Conservation (phyloP, 345 rosid species). For the Raphanus raphanistrum region DNA sequence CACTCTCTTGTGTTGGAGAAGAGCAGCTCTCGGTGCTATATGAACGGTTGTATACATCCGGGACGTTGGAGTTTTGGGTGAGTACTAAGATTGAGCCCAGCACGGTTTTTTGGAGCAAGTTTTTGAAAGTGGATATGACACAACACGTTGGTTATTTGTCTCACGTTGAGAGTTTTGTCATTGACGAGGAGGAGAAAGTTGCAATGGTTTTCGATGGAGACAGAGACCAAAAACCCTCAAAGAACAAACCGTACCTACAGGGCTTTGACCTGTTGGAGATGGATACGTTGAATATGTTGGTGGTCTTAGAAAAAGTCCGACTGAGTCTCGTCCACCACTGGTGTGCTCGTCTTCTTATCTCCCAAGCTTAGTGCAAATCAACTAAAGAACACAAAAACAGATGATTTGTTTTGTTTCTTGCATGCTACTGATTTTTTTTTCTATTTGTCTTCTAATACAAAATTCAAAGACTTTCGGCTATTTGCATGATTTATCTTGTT, state of each 20-base stretch:
- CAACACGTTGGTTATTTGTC: neutral
- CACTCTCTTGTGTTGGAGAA: neutral
- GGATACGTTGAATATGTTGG: neutral
- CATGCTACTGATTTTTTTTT: neutral
- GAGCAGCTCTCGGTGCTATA: neutral
- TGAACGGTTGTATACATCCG: neutral
- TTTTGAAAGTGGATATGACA: neutral
- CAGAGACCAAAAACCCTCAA: neutral
- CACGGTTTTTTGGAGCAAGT: neutral
- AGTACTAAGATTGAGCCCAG: neutral
- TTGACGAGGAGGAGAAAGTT: neutral
- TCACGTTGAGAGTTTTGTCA: neutral
- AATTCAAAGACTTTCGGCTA: neutral
- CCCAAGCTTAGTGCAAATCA: neutral
- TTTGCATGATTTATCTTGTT: neutral
- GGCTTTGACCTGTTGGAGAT: neutral
- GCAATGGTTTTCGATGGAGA: neutral
- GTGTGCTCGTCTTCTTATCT: neutral
- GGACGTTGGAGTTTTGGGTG: neutral
- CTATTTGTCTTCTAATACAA: neutral
- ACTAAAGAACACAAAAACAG: neutral
- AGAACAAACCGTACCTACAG: neutral
- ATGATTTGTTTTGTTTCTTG: neutral
- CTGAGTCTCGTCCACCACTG: neutral
- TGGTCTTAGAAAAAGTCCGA: neutral